Evolutionary conservation across 805 yeast species (phyloP).

Genomic region (Metschnikowia rubicola): DNA sequence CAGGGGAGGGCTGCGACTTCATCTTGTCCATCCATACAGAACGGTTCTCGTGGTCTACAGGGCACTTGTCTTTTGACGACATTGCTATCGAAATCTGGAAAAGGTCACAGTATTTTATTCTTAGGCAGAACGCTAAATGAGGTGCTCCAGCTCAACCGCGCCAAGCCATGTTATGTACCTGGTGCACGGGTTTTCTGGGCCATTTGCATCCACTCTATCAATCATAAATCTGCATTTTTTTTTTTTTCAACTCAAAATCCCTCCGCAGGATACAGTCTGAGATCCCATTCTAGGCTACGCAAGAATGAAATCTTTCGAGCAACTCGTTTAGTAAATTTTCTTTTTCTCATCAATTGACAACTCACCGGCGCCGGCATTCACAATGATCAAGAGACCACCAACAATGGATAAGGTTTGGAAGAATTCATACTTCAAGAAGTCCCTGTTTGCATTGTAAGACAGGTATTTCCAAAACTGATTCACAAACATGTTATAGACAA

Average conservation of each 20-base stretch:
- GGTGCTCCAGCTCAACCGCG: too few species aligned
- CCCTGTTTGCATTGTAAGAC: constrained; percentile 71
- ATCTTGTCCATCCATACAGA: constrained; percentile 16
- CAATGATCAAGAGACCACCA: constrained; percentile 88
- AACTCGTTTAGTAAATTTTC: constrained; percentile 59
- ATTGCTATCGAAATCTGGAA: background rate
- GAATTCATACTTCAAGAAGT: constrained; percentile 85
- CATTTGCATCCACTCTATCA: too few species aligned
- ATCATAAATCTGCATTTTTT: too few species aligned
- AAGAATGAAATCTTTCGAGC: background rate
- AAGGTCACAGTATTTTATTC: too few species aligned
- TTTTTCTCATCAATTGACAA: constrained; percentile 92
- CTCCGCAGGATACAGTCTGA: too few species aligned
- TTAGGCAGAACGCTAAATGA: too few species aligned
- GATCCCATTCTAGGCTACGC: too few species aligned
- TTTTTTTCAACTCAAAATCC: too few species aligned
- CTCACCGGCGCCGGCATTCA: constrained; percentile 95
- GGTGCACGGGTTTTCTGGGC: too few species aligned
- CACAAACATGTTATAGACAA: constrained; percentile 70
- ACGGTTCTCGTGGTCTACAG: constrained; percentile 19
- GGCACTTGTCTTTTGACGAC: constrained; percentile 13
- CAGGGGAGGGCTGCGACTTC: background rate
- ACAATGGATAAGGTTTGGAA: constrained; percentile 93
- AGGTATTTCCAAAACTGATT: constrained; percentile 89
- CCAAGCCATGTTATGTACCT: too few species aligned